Base-by-base conservation (phyloP, 805 yeast genomes). In the Yarrowia sp. region DNA sequence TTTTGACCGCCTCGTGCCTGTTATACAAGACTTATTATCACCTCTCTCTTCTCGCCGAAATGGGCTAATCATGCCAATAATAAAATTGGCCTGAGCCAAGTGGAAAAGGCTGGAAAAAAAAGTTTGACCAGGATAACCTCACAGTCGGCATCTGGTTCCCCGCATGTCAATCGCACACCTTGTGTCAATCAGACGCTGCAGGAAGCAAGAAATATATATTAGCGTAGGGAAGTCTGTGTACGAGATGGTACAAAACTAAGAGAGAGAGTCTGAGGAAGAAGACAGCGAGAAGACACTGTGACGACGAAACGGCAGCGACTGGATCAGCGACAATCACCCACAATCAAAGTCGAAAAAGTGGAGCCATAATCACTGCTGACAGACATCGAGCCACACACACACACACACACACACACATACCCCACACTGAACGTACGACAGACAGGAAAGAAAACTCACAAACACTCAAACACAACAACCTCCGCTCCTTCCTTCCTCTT, bases 11-110 rank as follows among this genome's bases (percentile, higher is more conserved):
- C 42, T 13, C 2, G 3, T 15, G 42, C n/a, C 42, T 13, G 3
- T 12, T 13, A 13, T 9, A 8, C n/a, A 9, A n/a, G 20, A 9
- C 30, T 44, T 30, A 30, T 47, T 30, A 24, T 47, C 33, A 19
- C 33, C 24, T 9, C 49, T 9, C 49, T 44, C 14, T 24, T 24
- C 19, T 9, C 56, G 10, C 58, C 43, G 20, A 36, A 52, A 52
- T 38, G 58, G 58, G 58, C 58, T 52, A 52, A 52, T 52, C 58
- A 52, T 38, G 58, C 58, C 58, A 36, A 36, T 52, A 52, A 52
- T 52, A 52, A 52, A 36, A 24, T 6, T 12, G 38, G 15, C 49
- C 33, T n/a, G 7, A 47, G 20, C 15, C 33, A 46, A 24, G 12
- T 24, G 7, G 30, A 4, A n/a, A n/a, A 24, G 30, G 30, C 30